Conservation (phyloP, 495 filamentous ascomycete species). For the Peziza echinospora region DNA sequence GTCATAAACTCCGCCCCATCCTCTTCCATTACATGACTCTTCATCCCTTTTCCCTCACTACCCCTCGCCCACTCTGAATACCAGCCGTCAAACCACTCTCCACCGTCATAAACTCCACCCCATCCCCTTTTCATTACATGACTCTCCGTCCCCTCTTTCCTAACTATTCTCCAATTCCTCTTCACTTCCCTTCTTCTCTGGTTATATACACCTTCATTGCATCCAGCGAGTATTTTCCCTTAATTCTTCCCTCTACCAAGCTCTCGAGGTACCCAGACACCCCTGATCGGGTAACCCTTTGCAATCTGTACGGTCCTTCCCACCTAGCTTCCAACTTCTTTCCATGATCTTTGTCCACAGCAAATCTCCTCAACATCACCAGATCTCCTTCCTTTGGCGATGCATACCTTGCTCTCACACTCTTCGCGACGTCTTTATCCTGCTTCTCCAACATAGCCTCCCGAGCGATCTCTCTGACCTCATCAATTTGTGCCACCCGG, state of each 20-base stretch:
- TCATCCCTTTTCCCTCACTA: too few relatives aligned
- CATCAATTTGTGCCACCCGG: neutral
- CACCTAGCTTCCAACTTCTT: conserved; percentile 1
- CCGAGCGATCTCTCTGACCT: neutral
- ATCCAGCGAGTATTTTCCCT: neutral
- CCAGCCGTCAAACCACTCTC: too few relatives aligned
- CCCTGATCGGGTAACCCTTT: neutral
- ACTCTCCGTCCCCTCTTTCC: too few relatives aligned
- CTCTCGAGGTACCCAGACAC: neutral
- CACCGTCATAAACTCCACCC: too few relatives aligned
- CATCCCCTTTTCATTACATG: too few relatives aligned
- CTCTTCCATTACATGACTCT: too few relatives aligned
- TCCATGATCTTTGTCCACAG: neutral
- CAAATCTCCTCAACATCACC: neutral
- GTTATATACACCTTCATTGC: neutral
- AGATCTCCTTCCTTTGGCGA: neutral
- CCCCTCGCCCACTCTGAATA: too few relatives aligned
- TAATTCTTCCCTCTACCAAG: neutral
- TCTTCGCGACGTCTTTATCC: neutral
- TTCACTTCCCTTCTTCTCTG: neutral
- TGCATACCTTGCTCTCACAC: neutral
- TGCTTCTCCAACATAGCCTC: neutral
- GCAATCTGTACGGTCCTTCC: conserved; percentile 1
- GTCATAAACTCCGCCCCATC: too few relatives aligned
- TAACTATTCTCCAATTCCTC: too few relatives aligned